These are phyloP conservation scores for Glebionis coronaria DNA, from an alignment of 129 eudicot genomes.

Conservation along the genomic window DNA sequence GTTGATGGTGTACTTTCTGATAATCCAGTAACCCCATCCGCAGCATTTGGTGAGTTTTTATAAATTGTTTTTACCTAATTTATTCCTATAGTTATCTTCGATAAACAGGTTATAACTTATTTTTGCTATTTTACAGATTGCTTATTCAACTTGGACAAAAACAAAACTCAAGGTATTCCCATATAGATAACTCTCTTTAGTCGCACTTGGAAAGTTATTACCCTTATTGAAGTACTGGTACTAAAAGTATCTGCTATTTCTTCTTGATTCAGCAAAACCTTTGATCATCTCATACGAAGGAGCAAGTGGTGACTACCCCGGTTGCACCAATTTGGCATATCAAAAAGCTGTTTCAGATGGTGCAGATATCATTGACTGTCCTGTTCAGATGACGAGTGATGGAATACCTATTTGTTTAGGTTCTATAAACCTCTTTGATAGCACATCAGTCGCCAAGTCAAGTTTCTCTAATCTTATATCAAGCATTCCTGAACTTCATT, in stretches of 20 bases:
- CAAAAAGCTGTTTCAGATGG: conserved; percentile 70
- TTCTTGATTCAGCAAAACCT: conserved; percentile 47
- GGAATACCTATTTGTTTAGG: conserved; percentile 84
- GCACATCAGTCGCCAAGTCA: conserved; percentile 46
- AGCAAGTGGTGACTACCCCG: conserved; percentile 93
- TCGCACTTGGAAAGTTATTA: background rate
- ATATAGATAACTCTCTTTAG: conserved; percentile 10
- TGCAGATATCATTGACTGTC: conserved; percentile 84
- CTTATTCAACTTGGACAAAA: conserved; percentile 52
- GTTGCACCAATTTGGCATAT: conserved; percentile 83
- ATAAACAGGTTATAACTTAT: conserved; percentile 17
- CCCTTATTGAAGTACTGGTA: too few species aligned
- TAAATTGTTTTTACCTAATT: background rate
- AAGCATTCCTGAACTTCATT: conserved; percentile 38
- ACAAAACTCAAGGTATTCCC: conserved; percentile 59
- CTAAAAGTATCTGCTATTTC: background rate
- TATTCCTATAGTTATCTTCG: too few species aligned
- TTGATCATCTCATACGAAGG: conserved; percentile 71
- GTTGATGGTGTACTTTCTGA: conserved; percentile 97
- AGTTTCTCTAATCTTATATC: conserved; percentile 11
- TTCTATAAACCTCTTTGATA: conserved; percentile 69
- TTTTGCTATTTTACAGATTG: conserved; percentile 51
- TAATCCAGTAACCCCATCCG: conserved; percentile 79
- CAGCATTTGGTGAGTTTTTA: conserved; percentile 53
- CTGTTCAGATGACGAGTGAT: conserved; percentile 82